phyloP scores from a whole-genome alignment of 768 basidiomycete species.

The Suillus spraguei region DNA sequence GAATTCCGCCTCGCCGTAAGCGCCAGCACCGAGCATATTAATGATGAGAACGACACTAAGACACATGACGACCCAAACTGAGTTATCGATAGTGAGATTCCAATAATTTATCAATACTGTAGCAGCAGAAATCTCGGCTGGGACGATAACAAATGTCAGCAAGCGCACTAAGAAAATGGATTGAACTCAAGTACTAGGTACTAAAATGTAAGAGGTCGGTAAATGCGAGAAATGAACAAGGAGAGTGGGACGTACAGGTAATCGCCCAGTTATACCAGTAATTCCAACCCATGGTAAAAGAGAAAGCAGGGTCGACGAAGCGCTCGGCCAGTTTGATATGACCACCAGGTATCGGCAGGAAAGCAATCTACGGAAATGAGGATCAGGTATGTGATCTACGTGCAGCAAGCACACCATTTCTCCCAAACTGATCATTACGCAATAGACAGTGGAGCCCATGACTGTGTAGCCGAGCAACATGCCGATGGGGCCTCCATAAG shows the following conservation, averaged over 20 bases:
- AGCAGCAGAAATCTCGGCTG: constrained; percentile 43
- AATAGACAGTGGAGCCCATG: constrained; percentile 70
- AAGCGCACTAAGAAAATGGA: neutral
- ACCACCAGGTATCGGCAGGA: constrained; percentile 76
- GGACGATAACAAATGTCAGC: constrained; percentile 12
- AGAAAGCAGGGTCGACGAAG: constrained; percentile 77
- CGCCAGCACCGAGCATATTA: constrained; percentile 75
- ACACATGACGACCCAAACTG: constrained; percentile 80
- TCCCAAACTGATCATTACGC: constrained; percentile 65
- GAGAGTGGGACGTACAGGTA: constrained; percentile 17
- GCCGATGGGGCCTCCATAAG: constrained; percentile 70
- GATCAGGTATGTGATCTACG: constrained; percentile 35
- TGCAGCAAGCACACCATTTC: constrained; percentile 76
- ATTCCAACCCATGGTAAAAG: constrained; percentile 57
- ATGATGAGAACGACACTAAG: constrained; percentile 75
- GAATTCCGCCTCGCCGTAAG: constrained; percentile 86
- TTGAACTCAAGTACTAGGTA: neutral
- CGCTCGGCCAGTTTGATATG: constrained; percentile 83
- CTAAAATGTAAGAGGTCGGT: constrained; percentile 23
- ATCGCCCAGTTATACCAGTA: constrained; percentile 46
- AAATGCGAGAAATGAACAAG: constrained; percentile 14
- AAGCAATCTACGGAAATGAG: constrained; percentile 66
- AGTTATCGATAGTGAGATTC: constrained; percentile 57
- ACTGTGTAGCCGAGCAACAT: constrained; percentile 69
- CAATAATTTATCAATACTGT: constrained; percentile 82